These are phyloP conservation scores for Didymella pinodella DNA, from an alignment of 2,329 filamentous ascomycete species.

Conservation along the genomic window DNA sequence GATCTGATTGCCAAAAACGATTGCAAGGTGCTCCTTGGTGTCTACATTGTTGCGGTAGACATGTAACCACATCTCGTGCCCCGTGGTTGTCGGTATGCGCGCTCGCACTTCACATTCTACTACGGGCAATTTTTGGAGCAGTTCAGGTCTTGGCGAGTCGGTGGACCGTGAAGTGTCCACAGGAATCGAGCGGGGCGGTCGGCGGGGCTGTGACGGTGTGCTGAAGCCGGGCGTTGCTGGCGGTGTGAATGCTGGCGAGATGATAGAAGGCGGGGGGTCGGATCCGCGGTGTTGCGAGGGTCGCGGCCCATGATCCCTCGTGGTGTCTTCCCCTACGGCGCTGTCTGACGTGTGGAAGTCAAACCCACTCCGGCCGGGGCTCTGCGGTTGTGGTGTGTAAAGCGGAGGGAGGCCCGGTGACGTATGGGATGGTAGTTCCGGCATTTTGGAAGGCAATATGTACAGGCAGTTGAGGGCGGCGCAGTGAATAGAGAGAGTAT, in stretches of 20 bases:
- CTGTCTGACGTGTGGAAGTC: conserved; percentile 33
- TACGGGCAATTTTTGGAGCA: conserved; percentile 77
- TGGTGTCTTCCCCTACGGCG: conserved; percentile 18
- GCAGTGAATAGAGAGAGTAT: conserved; percentile 5
- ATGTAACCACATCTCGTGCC: conserved; percentile 96
- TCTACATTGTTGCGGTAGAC: conserved; percentile 93
- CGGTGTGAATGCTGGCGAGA: conserved; percentile 58
- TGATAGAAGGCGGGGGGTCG: conserved; percentile 52
- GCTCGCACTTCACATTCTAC: conserved; percentile 96
- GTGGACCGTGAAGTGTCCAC: conserved; percentile 50
- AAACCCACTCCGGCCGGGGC: conserved; percentile 51
- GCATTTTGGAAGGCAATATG: conserved; percentile 51
- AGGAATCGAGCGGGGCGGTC: conserved; percentile 52
- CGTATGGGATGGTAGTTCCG: conserved; percentile 63
- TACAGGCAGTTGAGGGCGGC: conserved; percentile 19
- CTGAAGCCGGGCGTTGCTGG: conserved; percentile 47
- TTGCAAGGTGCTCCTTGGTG: conserved; percentile 94
- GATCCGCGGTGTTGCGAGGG: conserved; percentile 9
- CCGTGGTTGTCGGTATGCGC: conserved; percentile 88
- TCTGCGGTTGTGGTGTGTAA: conserved; percentile 62
- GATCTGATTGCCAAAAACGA: conserved; percentile 91
- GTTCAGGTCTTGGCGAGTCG: conserved; percentile 67
- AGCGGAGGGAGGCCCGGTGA: conserved; percentile 61
- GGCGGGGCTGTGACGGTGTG: conserved; percentile 45
- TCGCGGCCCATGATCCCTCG: neutral